phyloP scores from a whole-genome alignment of 495 filamentous ascomycete genomes.

The Poronia punctata region DNA sequence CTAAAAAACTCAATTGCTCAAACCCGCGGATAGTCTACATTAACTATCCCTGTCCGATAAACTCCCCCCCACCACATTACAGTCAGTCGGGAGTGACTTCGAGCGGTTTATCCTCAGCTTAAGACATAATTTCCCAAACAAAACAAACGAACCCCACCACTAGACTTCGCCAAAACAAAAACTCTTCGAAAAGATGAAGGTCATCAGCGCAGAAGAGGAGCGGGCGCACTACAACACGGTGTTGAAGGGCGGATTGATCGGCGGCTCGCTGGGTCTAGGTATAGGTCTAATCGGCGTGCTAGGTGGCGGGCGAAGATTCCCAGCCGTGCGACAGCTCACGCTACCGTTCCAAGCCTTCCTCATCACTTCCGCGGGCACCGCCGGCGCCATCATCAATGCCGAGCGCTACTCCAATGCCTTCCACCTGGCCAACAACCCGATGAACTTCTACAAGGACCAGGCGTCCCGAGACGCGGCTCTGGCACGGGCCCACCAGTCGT shows the following conservation, averaged over 20 bases:
- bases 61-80: too few relatives aligned
- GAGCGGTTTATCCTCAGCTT: too few relatives aligned
- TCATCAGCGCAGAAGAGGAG: slow-evolving; percentile 92
- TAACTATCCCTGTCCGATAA: too few relatives aligned
- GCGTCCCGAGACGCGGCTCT: slow-evolving; percentile 33
- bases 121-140: too few relatives aligned
- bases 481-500: slow-evolving; percentile 43
- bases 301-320: slow-evolving; percentile 55
- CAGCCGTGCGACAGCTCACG: slow-evolving; percentile 69
- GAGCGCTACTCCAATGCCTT: slow-evolving; percentile 70
- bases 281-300: slow-evolving; percentile 59
- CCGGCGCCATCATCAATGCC: slow-evolving; percentile 76
- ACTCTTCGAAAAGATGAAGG: slow-evolving; percentile 61
- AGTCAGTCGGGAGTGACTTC: too few relatives aligned
- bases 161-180: background rate
- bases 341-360: slow-evolving; percentile 88
- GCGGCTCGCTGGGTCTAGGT: slow-evolving; percentile 57
- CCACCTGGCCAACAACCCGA: slow-evolving; percentile 62
- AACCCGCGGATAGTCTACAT: too few relatives aligned
- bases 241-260: slow-evolving; percentile 68
- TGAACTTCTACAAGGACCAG: slow-evolving; percentile 59
- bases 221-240: slow-evolving; percentile 55
- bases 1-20: too few relatives aligned
- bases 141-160: background rate
- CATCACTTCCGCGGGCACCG: slow-evolving; percentile 73